Base-by-base conservation (phyloP, 352 stramenopile genomes). In the Globisporangium acanthophoron region DNA sequence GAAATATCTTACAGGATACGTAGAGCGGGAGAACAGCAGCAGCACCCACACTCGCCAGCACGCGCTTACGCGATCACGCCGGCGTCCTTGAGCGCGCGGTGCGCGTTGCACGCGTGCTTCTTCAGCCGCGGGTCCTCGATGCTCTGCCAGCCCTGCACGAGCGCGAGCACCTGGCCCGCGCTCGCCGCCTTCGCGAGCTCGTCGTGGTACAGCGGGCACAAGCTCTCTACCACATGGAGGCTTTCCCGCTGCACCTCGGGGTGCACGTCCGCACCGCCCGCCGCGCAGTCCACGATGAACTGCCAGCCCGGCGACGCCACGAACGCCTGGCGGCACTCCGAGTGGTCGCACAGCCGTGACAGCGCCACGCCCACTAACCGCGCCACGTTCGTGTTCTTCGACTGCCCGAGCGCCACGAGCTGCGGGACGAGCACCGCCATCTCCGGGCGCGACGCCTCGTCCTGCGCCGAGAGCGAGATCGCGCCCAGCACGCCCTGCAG, bases 151-250 rank as follows among this genome's bases (percentile, higher is more conserved):
- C 79, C 72, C 64, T 90, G 71, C 29, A 92, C 74, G 47, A 94
- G 65, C 21, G 66, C 43, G 35, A 94, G 65, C 39, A 94, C 79
- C 21, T 83, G 73, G 12, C 54, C 59, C 20, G 84, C 80, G 43
- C 65, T 83, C 18, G 71, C 64, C 11, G 84, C 76, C 60, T 89
- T 87, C 59, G 82, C 75, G 48, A 92, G 67, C 56, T 94, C 82
- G 49, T 91, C 78, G 45, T 87, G 78, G 62, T 92, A 94, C 64
- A 91, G 60, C 63, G 82, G 76, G 45, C 85, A 92, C 52, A 94
- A 75, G 58, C 73, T 88, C 72, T 91, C 82, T 76, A 94, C 80
- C 62, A 94, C 82, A 71, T 87, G 82, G 60, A 94, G 79, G 72
- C 85, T 92, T 58, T 89, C 82, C 52, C 85, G 80, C 59, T 94